A percentile compares a stretch with the other conserved stretches of the same genome.
These are phyloP conservation scores for Chernovozyma aurita DNA, from an alignment of 1,139 yeast species.

Conservation along the genomic window DNA sequence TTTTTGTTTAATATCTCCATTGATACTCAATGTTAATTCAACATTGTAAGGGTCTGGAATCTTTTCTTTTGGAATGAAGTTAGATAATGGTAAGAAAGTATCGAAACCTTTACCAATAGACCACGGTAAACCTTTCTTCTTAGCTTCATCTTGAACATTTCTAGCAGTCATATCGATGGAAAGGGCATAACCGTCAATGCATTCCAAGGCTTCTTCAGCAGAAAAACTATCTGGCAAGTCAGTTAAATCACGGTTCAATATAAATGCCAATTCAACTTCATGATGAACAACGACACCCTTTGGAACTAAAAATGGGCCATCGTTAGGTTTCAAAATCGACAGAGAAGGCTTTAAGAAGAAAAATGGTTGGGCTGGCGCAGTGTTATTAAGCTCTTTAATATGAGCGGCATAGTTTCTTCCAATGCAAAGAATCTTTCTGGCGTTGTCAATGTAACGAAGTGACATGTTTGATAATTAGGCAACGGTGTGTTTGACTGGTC, in stretches of 20 bases:
- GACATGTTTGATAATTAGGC: slow-evolving; percentile 50
- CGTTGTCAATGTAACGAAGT: slow-evolving; percentile 55
- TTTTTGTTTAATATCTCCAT: slow-evolving; percentile 66
- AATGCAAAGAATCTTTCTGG: slow-evolving; percentile 84
- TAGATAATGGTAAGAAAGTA: slow-evolving; percentile 83
- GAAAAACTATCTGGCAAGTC: slow-evolving; percentile 59
- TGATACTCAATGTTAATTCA: slow-evolving; percentile 61
- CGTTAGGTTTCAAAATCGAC: slow-evolving; percentile 53
- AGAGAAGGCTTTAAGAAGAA: slow-evolving; percentile 87
- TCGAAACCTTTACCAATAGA: slow-evolving; percentile 94
- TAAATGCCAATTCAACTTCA: slow-evolving; percentile 86
- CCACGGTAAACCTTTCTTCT: slow-evolving; percentile 95
- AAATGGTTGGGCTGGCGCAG: slow-evolving; percentile 78
- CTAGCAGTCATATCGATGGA: slow-evolving; percentile 94
- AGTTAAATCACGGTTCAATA: slow-evolving; percentile 60
- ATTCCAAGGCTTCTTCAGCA: slow-evolving; percentile 65
- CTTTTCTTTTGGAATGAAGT: slow-evolving; percentile 58
- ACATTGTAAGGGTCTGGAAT: slow-evolving; percentile 76
- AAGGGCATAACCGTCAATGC: slow-evolving; percentile 80
- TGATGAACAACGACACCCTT: slow-evolving; percentile 80
- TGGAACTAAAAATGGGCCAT: slow-evolving; percentile 81
- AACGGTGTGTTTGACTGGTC: too few relatives aligned
- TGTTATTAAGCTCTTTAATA: slow-evolving; percentile 80
- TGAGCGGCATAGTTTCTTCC: slow-evolving; percentile 97
- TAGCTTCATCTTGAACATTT: slow-evolving; percentile 93